Evolutionary conservation across 2,329 filamentous ascomycete species (phyloP), one percentile per base, ranked within the genome.

Genomic region (Aspergillus tamarii): DNA sequence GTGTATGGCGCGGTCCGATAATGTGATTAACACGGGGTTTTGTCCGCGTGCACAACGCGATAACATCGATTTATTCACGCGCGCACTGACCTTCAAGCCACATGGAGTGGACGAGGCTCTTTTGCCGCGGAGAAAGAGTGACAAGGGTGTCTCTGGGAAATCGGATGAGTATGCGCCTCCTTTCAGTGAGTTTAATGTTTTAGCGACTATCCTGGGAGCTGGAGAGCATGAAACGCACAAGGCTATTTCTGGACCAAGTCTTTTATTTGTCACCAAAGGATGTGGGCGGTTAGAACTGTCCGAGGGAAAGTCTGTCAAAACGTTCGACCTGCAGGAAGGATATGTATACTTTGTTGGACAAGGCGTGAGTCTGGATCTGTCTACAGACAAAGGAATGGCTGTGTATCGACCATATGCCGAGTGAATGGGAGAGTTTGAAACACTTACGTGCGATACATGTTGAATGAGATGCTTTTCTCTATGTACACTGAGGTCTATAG

Each of bases 1-100:
- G 76, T 92, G 90, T 77, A 93, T 93, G 90, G 90, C 90, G 1
- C 84, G 89, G 9, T 88, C 84, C 23, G 89, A 93, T 79, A 92
- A 92, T 63, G 90, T 93, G 2, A 81, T 93, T 57, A 91, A 91
- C 75, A 87, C 86, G 0, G 90, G 91, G 0, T 92, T 94, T 80
- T 93, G 89, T 68, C 89, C 90, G 0, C 82, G 82, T 1, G 85
- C 87, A 0, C 87, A 91, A 54, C 83, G 89, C 14, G 85, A 91
- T 71, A 87, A 82, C 50, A 81, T 88, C 28, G 88, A 91, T 21
- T 74, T 88, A 32, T 93, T 93, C 76, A 82, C 82, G 26, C 80
- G 84, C 4, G 83, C 85, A 1, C 73, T 93, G 21, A 90, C 85
- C 0, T 93, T 92, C 78, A 81, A 81, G 41, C 85, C 88, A 0